phyloP scores from a whole-genome alignment of 768 basidiomycete genomes.

The Rubroboletus pulcherrimus region DNA sequence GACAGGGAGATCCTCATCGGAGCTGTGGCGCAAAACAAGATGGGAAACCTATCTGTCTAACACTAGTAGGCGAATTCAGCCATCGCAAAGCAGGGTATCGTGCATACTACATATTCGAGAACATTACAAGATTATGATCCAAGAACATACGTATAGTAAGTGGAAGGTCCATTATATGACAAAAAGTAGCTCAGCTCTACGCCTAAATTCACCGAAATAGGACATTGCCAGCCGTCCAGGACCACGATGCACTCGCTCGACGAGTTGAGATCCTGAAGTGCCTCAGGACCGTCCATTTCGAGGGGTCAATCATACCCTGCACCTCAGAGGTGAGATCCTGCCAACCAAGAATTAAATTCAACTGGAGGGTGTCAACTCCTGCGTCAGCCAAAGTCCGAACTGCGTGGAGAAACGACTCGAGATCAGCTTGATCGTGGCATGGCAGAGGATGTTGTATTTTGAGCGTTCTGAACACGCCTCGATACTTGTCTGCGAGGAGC shows the following conservation, averaged over 20 bases:
- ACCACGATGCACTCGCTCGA: conserved; percentile 9
- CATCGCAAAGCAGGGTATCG: background rate
- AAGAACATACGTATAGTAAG: background rate
- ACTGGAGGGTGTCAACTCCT: conserved; percentile 8
- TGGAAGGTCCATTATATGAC: background rate
- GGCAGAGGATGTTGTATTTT: conserved; percentile 17
- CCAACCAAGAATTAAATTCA: conserved; percentile 19
- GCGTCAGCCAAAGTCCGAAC: conserved; percentile 14
- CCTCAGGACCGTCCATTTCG: conserved; percentile 13
- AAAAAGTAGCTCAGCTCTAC: background rate
- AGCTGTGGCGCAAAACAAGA: no score
- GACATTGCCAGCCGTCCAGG: conserved; percentile 10
- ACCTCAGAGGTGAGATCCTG: conserved; percentile 16
- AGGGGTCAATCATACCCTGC: conserved; percentile 21
- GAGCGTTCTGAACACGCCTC: conserved; percentile 17
- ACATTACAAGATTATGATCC: background rate
- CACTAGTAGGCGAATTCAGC: no score
- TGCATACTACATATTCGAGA: background rate
- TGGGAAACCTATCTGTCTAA: background rate
- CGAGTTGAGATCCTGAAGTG: conserved; percentile 14
- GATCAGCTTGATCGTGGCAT: conserved; percentile 13
- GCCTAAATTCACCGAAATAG: conserved; percentile 3
- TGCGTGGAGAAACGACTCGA: conserved; percentile 16
- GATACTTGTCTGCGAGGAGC: conserved; percentile 23
- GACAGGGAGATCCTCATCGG: background rate